Percentiles rank a stretch among this genome's conserved stretches.
phyloP scores from a whole-genome alignment of 2,329 filamentous ascomycete genomes.

The Pseudogymnoascus sp. region DNA sequence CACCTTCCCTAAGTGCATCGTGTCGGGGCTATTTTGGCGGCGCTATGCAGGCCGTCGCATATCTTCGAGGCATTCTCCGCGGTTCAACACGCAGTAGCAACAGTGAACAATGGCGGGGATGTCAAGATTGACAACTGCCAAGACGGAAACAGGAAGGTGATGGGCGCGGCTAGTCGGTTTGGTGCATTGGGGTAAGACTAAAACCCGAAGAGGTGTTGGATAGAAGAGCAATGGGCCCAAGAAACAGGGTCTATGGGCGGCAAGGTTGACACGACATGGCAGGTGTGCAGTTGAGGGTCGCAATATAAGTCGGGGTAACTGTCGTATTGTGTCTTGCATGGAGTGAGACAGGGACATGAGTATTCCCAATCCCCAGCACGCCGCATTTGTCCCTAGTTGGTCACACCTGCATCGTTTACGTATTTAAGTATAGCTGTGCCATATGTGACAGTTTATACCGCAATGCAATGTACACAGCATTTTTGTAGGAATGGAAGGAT shows the following conservation, averaged over 20 bases:
- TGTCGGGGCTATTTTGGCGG: neutral
- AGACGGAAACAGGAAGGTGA: conserved; percentile 6
- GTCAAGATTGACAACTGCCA: neutral
- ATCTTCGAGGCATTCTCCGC: neutral
- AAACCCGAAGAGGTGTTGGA: neutral
- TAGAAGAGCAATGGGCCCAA: neutral
- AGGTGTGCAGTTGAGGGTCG: neutral
- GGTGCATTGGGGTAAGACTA: neutral
- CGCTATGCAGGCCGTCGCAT: neutral
- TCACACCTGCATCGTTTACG: neutral
- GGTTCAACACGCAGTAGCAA: neutral
- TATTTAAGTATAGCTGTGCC: neutral
- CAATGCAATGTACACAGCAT: neutral
- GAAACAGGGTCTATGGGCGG: neutral
- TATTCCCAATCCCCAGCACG: neutral
- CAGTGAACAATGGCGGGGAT: neutral
- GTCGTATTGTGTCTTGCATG: neutral
- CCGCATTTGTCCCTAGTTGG: neutral
- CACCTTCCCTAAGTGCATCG: neutral
- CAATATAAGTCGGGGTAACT: neutral
- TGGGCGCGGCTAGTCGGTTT: neutral
- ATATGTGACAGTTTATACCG: neutral
- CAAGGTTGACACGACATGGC: neutral
- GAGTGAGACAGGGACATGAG: neutral
- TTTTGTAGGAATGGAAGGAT: neutral